These are phyloP conservation scores for Microbotryum lychnidis-dioicae DNA, from an alignment of 1,284 basidiomycete species.

Conservation along the genomic window DNA sequence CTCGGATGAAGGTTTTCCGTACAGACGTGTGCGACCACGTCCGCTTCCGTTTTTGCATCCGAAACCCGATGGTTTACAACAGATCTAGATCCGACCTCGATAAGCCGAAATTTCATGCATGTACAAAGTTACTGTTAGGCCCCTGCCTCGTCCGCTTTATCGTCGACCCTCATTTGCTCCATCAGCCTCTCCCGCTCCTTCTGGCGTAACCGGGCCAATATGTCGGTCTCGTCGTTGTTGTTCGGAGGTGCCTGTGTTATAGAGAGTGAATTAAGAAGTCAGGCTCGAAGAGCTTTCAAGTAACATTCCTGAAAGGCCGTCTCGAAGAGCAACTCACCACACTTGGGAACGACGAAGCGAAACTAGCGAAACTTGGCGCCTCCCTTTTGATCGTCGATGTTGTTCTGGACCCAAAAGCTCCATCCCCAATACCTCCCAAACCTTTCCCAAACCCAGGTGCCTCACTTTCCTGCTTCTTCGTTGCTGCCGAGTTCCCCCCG, in stretches of 20 bases:
- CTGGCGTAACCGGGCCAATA: slow-evolving; percentile 25
- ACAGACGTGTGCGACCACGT: no score
- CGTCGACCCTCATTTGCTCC: slow-evolving; percentile 30
- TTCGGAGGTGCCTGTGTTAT: background rate
- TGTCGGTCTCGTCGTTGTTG: slow-evolving; percentile 18
- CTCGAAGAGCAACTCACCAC: slow-evolving; percentile 1
- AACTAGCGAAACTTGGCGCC: background rate
- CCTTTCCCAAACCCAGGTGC: background rate
- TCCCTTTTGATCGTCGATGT: background rate
- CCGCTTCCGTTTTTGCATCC: no score
- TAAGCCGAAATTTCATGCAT: no score
- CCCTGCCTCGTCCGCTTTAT: slow-evolving; percentile 17
- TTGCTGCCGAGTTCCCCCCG: background rate
- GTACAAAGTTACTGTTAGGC: no score
- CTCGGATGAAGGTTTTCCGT: no score
- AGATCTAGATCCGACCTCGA: no score
- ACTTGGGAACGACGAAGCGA: slow-evolving; percentile 4
- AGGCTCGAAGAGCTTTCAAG: background rate
- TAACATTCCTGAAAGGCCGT: background rate
- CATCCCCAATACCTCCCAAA: background rate
- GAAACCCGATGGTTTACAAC: no score
- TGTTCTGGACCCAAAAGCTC: background rate
- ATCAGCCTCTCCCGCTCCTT: slow-evolving; percentile 28
- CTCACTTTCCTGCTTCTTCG: background rate
- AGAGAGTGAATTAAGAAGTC: background rate